These are phyloP conservation scores for Lycium barbarum DNA, from an alignment of 257 asterid genomes.

Conservation along the genomic window DNA sequence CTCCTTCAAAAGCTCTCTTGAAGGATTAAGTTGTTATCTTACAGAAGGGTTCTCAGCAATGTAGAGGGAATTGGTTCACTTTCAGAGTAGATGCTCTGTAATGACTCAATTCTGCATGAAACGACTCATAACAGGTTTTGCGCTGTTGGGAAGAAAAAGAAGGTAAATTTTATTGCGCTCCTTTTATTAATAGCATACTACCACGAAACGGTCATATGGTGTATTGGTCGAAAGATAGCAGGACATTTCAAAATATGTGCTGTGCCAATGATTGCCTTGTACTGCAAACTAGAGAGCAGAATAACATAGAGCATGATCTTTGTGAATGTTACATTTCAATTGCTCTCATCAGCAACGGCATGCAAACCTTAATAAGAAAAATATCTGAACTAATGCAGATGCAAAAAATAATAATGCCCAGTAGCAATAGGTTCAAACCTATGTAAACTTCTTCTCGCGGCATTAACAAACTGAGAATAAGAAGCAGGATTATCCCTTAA, in stretches of 20 bases:
- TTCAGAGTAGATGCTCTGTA: background rate
- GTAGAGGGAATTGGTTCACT: constrained; percentile 6
- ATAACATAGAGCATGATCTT: background rate
- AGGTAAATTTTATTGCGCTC: background rate
- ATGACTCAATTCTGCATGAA: constrained; percentile 14
- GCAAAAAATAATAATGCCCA: constrained; percentile 26
- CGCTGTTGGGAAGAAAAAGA: background rate
- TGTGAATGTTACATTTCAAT: constrained; percentile 7
- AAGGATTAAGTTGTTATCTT: constrained; percentile 5
- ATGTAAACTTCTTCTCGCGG: constrained; percentile 74
- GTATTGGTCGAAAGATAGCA: background rate
- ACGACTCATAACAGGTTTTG: background rate
- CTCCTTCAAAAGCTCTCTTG: too few relatives aligned
- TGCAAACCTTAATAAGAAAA: constrained; percentile 10
- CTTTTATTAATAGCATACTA: background rate
- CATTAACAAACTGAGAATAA: constrained; percentile 55
- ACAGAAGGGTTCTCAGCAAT: constrained; percentile 18
- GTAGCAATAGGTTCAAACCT: constrained; percentile 59
- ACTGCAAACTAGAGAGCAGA: constrained; percentile 23
- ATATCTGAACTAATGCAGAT: constrained; percentile 14
- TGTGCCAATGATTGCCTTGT: constrained; percentile 16
- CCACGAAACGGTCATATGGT: constrained; percentile 9
- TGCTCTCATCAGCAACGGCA: background rate
- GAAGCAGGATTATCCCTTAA: constrained; percentile 61
- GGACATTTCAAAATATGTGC: background rate